A percentile compares a stretch with the other conserved stretches of the same genome.
phyloP scores from a whole-genome alignment of 371 early-diverging fungal genomes.

The Mucor plumbeus region DNA sequence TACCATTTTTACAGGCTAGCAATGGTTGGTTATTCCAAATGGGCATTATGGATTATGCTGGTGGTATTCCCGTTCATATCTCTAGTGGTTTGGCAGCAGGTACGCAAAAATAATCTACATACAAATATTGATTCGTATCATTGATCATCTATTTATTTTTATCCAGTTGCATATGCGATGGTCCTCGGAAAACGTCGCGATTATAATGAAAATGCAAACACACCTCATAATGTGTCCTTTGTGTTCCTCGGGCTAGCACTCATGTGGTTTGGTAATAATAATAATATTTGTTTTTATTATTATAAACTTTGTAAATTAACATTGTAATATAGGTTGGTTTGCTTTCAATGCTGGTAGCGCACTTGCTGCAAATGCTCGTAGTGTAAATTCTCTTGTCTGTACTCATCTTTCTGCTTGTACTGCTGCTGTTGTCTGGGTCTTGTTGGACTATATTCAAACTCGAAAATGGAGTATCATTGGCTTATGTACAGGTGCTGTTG shows the following conservation, averaged over 20 bases:
- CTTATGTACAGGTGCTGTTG: slow-evolving; percentile 84
- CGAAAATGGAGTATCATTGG: slow-evolving; percentile 78
- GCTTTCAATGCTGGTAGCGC: slow-evolving; percentile 56
- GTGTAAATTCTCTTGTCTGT: slow-evolving; percentile 71
- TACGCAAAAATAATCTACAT: neutral
- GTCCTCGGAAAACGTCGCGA: slow-evolving; percentile 77
- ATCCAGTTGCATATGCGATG: slow-evolving; percentile 74
- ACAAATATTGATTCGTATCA: neutral
- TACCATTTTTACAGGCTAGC: neutral
- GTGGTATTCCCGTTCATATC: slow-evolving; percentile 84
- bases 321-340: slow-evolving; percentile 32
- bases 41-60: slow-evolving; percentile 85
- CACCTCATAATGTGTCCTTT: slow-evolving; percentile 81
- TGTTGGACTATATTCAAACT: slow-evolving; percentile 67
- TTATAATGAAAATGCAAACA: slow-evolving; percentile 61
- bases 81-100: slow-evolving; percentile 79
- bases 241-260: slow-evolving; percentile 81
- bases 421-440: slow-evolving; percentile 75
- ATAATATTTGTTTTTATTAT: neutral
- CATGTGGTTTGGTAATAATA: slow-evolving; percentile 77
- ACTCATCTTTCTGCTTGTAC: slow-evolving; percentile 76
- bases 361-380: slow-evolving; percentile 72
- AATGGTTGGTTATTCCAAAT: slow-evolving; percentile 76
- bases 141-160: neutral
- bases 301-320: neutral